Percentiles rank a stretch among this genome's conserved stretches.
Evolutionary conservation across 2,329 filamentous ascomycete species (phyloP).

Genomic region (Pestalotiopsis sp.): DNA sequence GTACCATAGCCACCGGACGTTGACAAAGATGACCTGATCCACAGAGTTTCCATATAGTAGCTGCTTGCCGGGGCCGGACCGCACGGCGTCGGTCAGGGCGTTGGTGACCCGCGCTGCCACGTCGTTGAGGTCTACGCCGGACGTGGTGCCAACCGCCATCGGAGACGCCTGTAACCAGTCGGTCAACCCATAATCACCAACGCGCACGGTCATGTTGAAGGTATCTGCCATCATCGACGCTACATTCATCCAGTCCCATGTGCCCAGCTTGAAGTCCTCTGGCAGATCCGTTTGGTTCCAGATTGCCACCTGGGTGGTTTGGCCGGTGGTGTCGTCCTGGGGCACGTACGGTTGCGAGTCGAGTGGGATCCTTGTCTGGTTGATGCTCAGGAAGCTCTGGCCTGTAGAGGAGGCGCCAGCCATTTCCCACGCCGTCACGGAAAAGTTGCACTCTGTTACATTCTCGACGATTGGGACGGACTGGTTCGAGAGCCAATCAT

Average conservation of each 20-base stretch:
- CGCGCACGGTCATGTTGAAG: background rate
- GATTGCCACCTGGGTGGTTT: background rate
- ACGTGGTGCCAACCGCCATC: background rate
- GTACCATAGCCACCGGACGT: background rate
- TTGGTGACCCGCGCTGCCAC: background rate
- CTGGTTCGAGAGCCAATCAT: background rate
- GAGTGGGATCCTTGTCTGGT: background rate
- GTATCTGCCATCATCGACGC: background rate
- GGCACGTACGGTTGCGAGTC: background rate
- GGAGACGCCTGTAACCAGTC: background rate
- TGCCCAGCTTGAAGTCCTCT: background rate
- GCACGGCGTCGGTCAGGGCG: constrained; percentile 21
- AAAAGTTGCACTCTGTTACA: background rate
- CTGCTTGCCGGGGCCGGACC: background rate
- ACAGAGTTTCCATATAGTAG: background rate
- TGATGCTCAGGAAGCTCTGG: background rate
- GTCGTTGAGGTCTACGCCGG: background rate
- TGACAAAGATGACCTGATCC: background rate
- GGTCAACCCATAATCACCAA: background rate
- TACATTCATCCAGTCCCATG: background rate
- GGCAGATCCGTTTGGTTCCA: background rate
- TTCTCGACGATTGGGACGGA: background rate
- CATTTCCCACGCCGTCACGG: background rate
- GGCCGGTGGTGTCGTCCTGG: background rate
- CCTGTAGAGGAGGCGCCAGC: background rate